phyloP scores from a whole-genome alignment of 495 filamentous ascomycete species.

The Evernia prunastri region DNA sequence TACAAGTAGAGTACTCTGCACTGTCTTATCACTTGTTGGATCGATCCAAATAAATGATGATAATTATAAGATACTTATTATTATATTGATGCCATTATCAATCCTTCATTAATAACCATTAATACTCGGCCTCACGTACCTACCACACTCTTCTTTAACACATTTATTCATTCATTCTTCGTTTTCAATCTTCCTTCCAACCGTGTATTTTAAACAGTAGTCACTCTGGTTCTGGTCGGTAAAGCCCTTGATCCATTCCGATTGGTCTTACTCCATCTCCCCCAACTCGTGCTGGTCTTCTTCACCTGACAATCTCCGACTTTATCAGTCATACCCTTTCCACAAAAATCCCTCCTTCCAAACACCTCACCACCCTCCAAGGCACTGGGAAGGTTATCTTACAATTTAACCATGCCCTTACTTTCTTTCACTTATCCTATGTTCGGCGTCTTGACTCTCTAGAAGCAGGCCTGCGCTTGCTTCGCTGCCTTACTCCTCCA shows the following conservation, averaged over 20 bases:
- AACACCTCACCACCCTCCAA: neutral
- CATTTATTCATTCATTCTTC: no score
- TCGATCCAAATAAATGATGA: no score
- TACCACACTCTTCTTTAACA: no score
- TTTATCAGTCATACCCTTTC: constrained; percentile 9
- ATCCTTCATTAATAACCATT: no score
- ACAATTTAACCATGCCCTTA: neutral
- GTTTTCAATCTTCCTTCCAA: no score
- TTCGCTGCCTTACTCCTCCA: constrained; percentile 6
- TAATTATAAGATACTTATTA: no score
- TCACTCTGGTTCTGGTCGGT: no score
- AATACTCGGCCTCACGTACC: no score
- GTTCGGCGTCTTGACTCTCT: neutral
- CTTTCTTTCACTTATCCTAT: neutral
- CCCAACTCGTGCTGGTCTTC: neutral
- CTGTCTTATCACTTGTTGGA: no score
- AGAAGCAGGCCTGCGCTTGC: neutral
- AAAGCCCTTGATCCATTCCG: constrained; percentile 1
- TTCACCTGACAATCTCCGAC: constrained; percentile 11
- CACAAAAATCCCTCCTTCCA: neutral
- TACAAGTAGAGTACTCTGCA: no score
- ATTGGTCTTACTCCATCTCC: constrained; percentile 13
- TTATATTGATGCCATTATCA: no score
- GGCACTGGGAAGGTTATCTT: neutral
- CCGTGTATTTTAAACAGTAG: no score